A percentile compares a stretch with the other conserved stretches of the same genome.
phyloP scores from a whole-genome alignment of 331 rosid genomes.

The Rosa hybrid region DNA sequence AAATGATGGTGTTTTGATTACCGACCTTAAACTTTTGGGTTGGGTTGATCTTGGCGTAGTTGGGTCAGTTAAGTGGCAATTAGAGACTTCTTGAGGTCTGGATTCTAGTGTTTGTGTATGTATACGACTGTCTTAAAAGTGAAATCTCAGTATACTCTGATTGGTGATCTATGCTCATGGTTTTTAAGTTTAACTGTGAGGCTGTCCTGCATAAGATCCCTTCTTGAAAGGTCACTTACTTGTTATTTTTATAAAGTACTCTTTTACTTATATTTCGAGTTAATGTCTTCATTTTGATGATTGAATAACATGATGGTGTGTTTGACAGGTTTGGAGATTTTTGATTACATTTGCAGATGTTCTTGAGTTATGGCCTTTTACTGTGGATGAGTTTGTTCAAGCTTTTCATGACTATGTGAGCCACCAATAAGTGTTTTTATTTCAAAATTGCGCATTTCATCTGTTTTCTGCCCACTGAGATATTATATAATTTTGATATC shows the following conservation, averaged over 20 bases:
- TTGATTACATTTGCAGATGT: slow-evolving; percentile 90
- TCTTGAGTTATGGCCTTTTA: slow-evolving; percentile 95
- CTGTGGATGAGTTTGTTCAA: slow-evolving; percentile 94
- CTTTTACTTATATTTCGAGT: slow-evolving; percentile 22
- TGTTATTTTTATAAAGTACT: background rate
- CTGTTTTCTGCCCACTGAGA: slow-evolving; percentile 13
- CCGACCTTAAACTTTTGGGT: background rate
- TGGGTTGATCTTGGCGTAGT: background rate
- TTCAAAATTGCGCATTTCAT: slow-evolving; percentile 25
- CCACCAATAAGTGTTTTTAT: slow-evolving; percentile 24
- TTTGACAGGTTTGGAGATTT: slow-evolving; percentile 92
- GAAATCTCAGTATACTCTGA: slow-evolving; percentile 3
- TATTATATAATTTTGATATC: slow-evolving; percentile 36
- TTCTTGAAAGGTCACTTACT: background rate
- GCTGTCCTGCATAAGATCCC: background rate
- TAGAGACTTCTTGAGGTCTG: background rate
- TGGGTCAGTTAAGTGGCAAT: background rate
- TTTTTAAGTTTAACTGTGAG: background rate
- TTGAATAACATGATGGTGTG: slow-evolving; percentile 27
- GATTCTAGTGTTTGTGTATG: slow-evolving; percentile 1
- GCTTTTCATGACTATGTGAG: slow-evolving; percentile 96
- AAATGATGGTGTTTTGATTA: background rate
- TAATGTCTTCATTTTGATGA: slow-evolving; percentile 16
- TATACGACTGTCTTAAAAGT: background rate
- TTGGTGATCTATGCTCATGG: background rate